These are phyloP conservation scores for Geosmithia flava DNA, from an alignment of 2,329 filamentous ascomycete species.

Conservation along the genomic window DNA sequence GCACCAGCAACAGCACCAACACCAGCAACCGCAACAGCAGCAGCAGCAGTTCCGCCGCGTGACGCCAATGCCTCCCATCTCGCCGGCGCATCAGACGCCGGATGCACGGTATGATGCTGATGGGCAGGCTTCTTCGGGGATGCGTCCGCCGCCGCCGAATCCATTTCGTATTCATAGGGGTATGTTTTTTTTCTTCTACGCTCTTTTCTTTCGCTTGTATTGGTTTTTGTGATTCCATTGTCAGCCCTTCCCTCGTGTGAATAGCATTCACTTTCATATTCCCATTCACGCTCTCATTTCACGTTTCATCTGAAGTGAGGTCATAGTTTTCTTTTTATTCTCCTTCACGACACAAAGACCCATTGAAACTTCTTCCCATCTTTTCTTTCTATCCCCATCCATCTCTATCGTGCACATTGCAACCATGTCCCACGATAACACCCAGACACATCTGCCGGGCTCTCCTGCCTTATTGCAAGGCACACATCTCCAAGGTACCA, in stretches of 20 bases:
- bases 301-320: background rate
- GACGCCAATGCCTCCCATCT: background rate
- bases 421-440: background rate
- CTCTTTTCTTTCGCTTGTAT: background rate
- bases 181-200: slow-evolving; percentile 10
- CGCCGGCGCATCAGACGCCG: slow-evolving; percentile 2
- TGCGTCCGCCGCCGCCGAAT: slow-evolving; percentile 17
- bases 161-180: slow-evolving; percentile 23
- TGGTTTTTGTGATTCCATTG: background rate
- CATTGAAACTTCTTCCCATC: background rate
- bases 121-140: slow-evolving; percentile 5
- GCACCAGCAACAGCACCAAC: background rate
- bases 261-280: background rate
- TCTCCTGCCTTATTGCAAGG: background rate
- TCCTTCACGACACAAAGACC: background rate
- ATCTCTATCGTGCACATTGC: background rate
- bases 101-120: background rate
- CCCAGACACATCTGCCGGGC: background rate
- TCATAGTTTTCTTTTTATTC: background rate
- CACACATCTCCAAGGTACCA: background rate
- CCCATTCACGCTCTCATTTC: background rate
- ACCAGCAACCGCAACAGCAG: background rate
- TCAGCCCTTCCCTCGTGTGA: background rate
- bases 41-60: background rate
- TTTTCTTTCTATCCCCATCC: background rate